Conservation (phyloP, 2,329 filamentous ascomycete species). For the Metarhizium rileyi region DNA sequence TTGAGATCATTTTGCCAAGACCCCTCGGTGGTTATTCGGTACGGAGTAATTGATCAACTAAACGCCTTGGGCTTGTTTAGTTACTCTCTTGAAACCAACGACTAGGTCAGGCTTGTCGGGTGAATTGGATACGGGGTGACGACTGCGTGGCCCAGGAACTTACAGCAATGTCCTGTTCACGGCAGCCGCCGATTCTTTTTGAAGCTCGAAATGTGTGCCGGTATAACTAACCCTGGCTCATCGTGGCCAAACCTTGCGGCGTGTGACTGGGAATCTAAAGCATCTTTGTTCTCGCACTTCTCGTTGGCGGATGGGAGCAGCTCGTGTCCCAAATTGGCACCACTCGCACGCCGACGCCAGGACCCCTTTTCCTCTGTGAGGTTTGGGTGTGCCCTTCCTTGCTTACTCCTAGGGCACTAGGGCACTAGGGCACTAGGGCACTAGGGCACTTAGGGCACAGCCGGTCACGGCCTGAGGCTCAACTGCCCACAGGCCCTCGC, state of each 20-base stretch:
- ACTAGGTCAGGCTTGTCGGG: too few species aligned
- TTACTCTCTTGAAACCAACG: too few species aligned
- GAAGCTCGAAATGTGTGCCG: background rate
- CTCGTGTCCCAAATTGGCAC: constrained; percentile 25
- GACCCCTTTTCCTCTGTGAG: background rate
- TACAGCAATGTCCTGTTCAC: background rate
- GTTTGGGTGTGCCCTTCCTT: too few species aligned
- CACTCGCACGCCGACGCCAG: background rate
- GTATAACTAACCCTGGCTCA: background rate
- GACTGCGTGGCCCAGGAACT: too few species aligned
- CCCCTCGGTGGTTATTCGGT: too few species aligned
- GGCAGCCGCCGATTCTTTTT: background rate
- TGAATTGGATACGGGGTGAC: too few species aligned
- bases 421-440: too few species aligned
- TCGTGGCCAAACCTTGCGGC: constrained; percentile 1
- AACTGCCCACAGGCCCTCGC: background rate
- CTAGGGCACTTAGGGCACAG: too few species aligned
- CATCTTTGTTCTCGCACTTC: constrained; percentile 10
- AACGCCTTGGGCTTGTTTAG: too few species aligned
- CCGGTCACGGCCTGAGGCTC: background rate
- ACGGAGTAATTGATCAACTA: background rate
- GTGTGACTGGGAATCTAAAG: constrained; percentile 14
- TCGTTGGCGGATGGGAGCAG: constrained; percentile 15
- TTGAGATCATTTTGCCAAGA: background rate
- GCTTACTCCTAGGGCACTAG: too few species aligned